Conservation (phyloP, 345 rosid species). For the Triadica sebifera region DNA sequence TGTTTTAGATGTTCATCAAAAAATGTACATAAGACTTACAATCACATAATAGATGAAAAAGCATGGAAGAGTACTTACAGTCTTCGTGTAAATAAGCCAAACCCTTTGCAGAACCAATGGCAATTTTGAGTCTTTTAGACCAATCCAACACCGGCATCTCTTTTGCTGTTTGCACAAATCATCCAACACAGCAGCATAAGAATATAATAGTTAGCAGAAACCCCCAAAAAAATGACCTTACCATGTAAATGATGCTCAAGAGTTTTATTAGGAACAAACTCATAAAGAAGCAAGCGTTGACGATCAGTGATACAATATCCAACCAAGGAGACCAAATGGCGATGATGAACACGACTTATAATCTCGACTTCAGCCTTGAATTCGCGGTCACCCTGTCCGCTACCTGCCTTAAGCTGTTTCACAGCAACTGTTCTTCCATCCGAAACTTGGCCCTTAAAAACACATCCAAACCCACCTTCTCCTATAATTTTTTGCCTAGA, state of each 20-base stretch:
- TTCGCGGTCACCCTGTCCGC: conserved; percentile 98
- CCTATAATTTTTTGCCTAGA: conserved; percentile 67
- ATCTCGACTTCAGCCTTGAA: conserved; percentile 95
- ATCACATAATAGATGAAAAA: not conserved
- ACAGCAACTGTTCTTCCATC: conserved; percentile 74
- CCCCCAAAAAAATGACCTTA: conserved; percentile 24
- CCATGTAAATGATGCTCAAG: conserved; percentile 92
- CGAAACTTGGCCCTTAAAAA: conserved; percentile 55
- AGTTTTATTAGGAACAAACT: conserved; percentile 85
- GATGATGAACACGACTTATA: conserved; percentile 92
- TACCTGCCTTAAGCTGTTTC: conserved; percentile 88
- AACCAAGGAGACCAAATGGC: conserved; percentile 88
- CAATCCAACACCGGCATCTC: conserved; percentile 70
- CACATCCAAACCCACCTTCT: conserved; percentile 96
- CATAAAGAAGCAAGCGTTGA: conserved; percentile 79
- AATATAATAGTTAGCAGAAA: not conserved
- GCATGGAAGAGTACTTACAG: conserved; percentile 50
- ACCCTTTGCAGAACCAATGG: conserved; percentile 95
- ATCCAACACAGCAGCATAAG: not conserved
- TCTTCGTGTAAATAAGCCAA: conserved; percentile 97
- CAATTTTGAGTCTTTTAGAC: conserved; percentile 78
- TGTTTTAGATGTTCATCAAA: not conserved
- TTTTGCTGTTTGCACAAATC: conserved; percentile 40
- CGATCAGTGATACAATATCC: conserved; percentile 70
- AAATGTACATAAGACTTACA: not conserved